These are phyloP conservation scores for Phragmites australis DNA, from an alignment of 176 grass and related monocot genomes.

Conservation along the genomic window DNA sequence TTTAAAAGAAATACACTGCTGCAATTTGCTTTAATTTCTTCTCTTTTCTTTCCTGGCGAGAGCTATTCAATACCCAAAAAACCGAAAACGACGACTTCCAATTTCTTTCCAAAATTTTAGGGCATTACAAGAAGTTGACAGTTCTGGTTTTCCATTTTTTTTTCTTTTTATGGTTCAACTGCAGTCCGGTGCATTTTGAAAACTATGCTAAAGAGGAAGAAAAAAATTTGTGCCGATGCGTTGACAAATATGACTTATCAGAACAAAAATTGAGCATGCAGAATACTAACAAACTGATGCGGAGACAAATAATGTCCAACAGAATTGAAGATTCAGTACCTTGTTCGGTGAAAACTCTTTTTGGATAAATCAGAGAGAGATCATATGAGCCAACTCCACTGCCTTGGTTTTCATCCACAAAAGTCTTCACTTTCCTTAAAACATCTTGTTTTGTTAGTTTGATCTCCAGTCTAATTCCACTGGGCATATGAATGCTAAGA, in stretches of 20 bases:
- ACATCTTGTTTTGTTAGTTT: slow-evolving; percentile 69
- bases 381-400: slow-evolving; percentile 55
- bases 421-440: slow-evolving; percentile 73
- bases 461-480: slow-evolving; percentile 75
- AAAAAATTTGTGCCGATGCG: neutral
- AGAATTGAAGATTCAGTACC: slow-evolving; percentile 49
- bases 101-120: too few species aligned
- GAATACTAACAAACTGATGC: neutral
- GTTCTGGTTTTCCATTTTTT: neutral
- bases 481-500: slow-evolving; percentile 77
- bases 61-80: too few species aligned
- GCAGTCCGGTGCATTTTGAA: neutral
- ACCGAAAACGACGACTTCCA: too few species aligned
- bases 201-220: neutral
- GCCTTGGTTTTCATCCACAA: slow-evolving; percentile 67
- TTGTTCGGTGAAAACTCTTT: slow-evolving; percentile 72
- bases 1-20: too few species aligned
- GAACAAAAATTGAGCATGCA: neutral
- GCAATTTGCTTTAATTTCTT: too few species aligned
- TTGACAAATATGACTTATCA: neutral
- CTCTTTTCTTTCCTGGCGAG: too few species aligned
- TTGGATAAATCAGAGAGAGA: slow-evolving; percentile 91
- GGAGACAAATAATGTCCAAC: neutral
- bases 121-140: neutral
- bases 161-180: neutral